Evolutionary conservation across 129 eudicot genomes (phyloP).

Genomic region (sunflower (Helianthus annuus)): DNA sequence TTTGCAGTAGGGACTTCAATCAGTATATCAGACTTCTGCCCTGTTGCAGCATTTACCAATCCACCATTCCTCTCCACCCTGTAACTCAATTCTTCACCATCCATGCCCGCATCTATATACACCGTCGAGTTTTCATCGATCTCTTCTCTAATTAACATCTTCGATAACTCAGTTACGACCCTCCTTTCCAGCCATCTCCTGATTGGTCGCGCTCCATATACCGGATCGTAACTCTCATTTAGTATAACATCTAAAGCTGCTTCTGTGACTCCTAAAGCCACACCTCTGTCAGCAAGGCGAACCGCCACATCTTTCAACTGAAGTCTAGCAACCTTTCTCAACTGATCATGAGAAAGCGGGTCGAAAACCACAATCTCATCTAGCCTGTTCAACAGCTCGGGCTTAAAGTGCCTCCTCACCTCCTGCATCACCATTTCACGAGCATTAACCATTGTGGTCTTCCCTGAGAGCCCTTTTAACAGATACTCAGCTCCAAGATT

Average conservation of each 20-base stretch:
- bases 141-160: slow-evolving; percentile 71
- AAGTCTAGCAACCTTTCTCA: slow-evolving; percentile 71
- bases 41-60: slow-evolving; percentile 73
- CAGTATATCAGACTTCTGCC: slow-evolving; percentile 73
- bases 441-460: slow-evolving; percentile 65
- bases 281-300: slow-evolving; percentile 82
- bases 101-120: slow-evolving; percentile 62
- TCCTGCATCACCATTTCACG: slow-evolving; percentile 83
- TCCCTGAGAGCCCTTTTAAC: slow-evolving; percentile 64
- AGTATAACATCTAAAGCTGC: slow-evolving; percentile 77
- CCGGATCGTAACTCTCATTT: slow-evolving; percentile 89
- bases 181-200: slow-evolving; percentile 92
- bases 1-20: slow-evolving; percentile 55
- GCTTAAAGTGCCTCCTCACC: slow-evolving; percentile 88
- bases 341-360: slow-evolving; percentile 85
- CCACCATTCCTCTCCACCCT: slow-evolving; percentile 90
- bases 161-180: slow-evolving; percentile 84
- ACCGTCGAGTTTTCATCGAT: slow-evolving; percentile 93
- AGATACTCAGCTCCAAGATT: slow-evolving; percentile 90
- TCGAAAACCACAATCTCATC: slow-evolving; percentile 95
- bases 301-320: slow-evolving; percentile 84
- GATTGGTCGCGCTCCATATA: slow-evolving; percentile 92
- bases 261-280: slow-evolving; percentile 87
- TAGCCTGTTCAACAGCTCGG: slow-evolving; percentile 78
- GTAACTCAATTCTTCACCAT: slow-evolving; percentile 50